Evolutionary conservation across 2,329 filamentous ascomycete species (phyloP), one percentile per base, ranked within the genome.

Genomic region (Colletotrichum sp.): DNA sequence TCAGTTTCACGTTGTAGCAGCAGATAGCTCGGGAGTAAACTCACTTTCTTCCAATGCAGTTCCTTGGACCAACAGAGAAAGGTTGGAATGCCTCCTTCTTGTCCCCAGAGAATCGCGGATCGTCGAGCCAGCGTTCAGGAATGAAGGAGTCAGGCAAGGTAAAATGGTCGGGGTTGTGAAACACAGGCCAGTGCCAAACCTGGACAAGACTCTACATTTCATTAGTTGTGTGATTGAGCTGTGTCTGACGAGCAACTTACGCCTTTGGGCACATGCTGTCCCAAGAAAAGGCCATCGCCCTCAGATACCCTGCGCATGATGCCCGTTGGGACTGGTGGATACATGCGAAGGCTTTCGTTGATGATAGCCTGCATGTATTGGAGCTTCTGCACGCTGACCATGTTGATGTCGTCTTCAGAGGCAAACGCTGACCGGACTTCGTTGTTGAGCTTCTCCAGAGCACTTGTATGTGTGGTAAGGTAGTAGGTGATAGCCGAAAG

Each of bases 21-120:
- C 2, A 18, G 21, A 87, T 87, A 80, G 78, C 2, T 80, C n/a
- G 16, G 14, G 14, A 13, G 13, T 1, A 14, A 0, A 83, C 87
- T 79, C 81, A 88, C 87, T 89, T 89, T 74, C 83, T 83, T 2
- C 89, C 89, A 24, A 90, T 83, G 72, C 89, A 90, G 61, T 89
- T 88, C 3, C 89, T 81, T 6, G 89, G 85, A 0, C 89, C 88
- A 3, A 87, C 66, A 5, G 85, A 84, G 74, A 91, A 90, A 1
- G 89, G 86, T 78, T 90, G 86, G 68, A 88, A 82, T 2, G 83
- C 84, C 0, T 86, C 85, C 48, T 83, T 82, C 34, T 82, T 84
- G 75, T 91, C 89, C 12, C 77, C 57, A 13, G 67, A 21, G 28
- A 71, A 75, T 14, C 63, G 57, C n/a, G 61, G 21, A 24, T 78